Conservation (phyloP, 2,329 filamentous ascomycete species). For the Coccinonectria pachysandricola region DNA sequence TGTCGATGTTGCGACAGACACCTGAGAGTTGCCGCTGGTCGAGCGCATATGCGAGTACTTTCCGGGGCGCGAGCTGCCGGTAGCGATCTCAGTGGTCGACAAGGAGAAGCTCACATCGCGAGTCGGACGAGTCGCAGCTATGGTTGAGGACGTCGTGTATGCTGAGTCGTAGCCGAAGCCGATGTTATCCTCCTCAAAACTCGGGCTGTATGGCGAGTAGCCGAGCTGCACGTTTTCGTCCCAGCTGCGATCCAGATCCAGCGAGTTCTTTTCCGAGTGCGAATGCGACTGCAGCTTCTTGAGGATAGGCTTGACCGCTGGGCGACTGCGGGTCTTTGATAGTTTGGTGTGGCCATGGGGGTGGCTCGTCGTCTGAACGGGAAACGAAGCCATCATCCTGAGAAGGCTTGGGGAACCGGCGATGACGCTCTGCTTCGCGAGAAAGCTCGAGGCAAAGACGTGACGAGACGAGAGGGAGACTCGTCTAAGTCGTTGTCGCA, state of each 20-base stretch:
- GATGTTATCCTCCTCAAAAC: conserved; percentile 16
- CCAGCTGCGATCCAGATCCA: conserved; percentile 51
- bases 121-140: conserved; percentile 9
- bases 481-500: conserved; percentile 4
- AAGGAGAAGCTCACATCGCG: conserved; percentile 39
- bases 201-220: conserved; percentile 18
- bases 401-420: too few relatives aligned
- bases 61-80: conserved; percentile 18
- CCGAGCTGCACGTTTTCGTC: conserved; percentile 38
- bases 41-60: conserved; percentile 48
- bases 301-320: conserved; percentile 50
- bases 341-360: conserved; percentile 18
- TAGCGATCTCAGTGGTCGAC: conserved; percentile 24
- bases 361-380: conserved; percentile 12
- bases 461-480: too few relatives aligned
- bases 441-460: not conserved
- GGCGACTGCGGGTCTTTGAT: conserved; percentile 37
- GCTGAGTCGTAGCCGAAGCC: conserved; percentile 8
- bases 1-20: conserved; percentile 43
- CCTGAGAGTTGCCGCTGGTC: conserved; percentile 47
- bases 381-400: conserved; percentile 17
- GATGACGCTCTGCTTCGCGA: too few relatives aligned
- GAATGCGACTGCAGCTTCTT: conserved; percentile 45
- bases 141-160: conserved; percentile 13
- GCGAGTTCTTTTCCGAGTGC: conserved; percentile 49